phyloP scores from a whole-genome alignment of 2,329 filamentous ascomycete genomes.

The Cadophora gregata region DNA sequence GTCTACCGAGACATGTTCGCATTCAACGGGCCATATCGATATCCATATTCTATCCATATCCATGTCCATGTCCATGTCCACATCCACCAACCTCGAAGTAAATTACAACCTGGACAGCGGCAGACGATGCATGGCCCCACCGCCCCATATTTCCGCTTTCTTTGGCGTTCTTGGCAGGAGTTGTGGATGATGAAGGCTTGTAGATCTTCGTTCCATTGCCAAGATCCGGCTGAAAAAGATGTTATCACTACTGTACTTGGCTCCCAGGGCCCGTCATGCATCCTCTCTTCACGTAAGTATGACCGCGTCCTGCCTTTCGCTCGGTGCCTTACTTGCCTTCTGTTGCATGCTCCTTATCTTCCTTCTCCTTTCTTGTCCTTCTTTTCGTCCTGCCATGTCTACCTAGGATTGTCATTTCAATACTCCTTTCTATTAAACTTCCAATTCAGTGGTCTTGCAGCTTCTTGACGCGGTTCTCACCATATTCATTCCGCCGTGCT shows the following conservation, averaged over 20 bases:
- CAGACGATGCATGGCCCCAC: neutral
- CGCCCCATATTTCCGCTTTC: neutral
- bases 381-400: neutral
- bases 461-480: neutral
- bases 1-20: too few relatives aligned
- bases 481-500: neutral
- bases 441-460: neutral
- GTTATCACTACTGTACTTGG: slow-evolving; percentile 6
- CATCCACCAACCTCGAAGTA: too few relatives aligned
- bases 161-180: slow-evolving; percentile 3
- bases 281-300: neutral
- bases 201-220: slow-evolving; percentile 11
- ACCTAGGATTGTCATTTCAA: neutral
- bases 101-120: neutral
- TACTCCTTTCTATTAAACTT: slow-evolving; percentile 1
- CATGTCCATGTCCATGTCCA: too few relatives aligned
- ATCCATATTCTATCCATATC: too few relatives aligned
- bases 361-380: neutral
- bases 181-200: neutral
- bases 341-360: neutral
- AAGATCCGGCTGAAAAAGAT: slow-evolving; percentile 8
- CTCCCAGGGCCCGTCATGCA: neutral
- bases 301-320: neutral
- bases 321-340: neutral
- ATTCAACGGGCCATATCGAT: too few relatives aligned